Evolutionary conservation across 306 rosid genomes (phyloP).

Genomic region (Datisca glomerata): DNA sequence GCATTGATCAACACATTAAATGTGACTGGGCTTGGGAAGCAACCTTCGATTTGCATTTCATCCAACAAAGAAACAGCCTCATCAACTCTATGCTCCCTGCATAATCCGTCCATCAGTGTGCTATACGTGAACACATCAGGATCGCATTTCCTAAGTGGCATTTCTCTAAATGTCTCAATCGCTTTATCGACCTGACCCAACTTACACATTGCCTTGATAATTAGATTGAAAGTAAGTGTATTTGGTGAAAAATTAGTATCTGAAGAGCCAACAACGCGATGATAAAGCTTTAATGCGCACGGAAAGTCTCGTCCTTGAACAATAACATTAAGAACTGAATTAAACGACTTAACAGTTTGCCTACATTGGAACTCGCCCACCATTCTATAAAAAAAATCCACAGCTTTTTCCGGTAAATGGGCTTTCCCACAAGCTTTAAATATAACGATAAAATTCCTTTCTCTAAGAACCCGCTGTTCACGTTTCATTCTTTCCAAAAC

Average conservation of each 20-base stretch:
- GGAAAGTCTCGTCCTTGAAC: conserved; percentile 43
- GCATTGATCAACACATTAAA: conserved; percentile 81
- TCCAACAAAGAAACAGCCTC: conserved; percentile 76
- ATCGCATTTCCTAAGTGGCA: conserved; percentile 38
- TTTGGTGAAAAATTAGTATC: conserved; percentile 38
- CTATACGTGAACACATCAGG: conserved; percentile 66
- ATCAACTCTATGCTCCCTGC: conserved; percentile 56
- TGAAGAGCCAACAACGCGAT: conserved; percentile 20
- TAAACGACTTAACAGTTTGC: conserved; percentile 66
- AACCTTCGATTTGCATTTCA: conserved; percentile 90
- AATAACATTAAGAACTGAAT: conserved; percentile 84
- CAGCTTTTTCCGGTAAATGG: conserved; percentile 60
- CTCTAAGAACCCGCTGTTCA: conserved; percentile 48
- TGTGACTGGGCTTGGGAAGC: conserved; percentile 41
- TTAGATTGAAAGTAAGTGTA: conserved; percentile 62
- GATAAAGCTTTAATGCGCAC: conserved; percentile 48
- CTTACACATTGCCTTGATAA: conserved; percentile 80
- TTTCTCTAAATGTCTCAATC: conserved; percentile 55
- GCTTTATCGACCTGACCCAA: conserved; percentile 72
- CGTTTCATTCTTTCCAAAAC: conserved; percentile 56
- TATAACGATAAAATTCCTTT: conserved; percentile 43
- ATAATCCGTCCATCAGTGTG: conserved; percentile 85
- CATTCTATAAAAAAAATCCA: conserved; percentile 70
- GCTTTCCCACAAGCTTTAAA: conserved; percentile 86
- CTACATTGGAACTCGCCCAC: conserved; percentile 54